A percentile compares a stretch with the other conserved stretches of the same genome.
These are phyloP conservation scores for Euptelea pleiosperma DNA, from an alignment of 164 flowering plant genomes.

Conservation along the genomic window DNA sequence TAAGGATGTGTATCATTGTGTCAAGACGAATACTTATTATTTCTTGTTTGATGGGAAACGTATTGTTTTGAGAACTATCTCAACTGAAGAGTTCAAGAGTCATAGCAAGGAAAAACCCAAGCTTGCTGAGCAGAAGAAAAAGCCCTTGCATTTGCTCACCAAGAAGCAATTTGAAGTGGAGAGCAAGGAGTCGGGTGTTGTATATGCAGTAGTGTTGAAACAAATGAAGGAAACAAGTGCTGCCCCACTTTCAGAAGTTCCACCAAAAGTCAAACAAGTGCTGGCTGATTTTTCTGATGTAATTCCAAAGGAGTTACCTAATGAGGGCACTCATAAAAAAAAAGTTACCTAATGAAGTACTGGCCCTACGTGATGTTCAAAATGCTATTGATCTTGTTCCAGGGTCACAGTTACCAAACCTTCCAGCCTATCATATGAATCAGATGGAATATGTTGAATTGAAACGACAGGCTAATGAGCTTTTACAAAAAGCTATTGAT, in stretches of 20 bases:
- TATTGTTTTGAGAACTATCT: not conserved
- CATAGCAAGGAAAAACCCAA: not conserved
- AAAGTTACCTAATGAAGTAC: conserved; percentile 4
- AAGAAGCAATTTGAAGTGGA: not conserved
- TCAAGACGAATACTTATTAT: not conserved
- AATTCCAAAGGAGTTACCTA: not conserved
- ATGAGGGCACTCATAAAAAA: too few relatives aligned
- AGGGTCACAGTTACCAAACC: not conserved
- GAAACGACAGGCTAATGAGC: not conserved
- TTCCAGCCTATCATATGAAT: conserved; percentile 3
- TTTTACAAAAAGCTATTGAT: not conserved
- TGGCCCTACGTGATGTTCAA: not conserved
- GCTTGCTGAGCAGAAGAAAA: not conserved
- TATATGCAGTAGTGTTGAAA: not conserved
- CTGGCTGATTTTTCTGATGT: conserved; percentile 7
- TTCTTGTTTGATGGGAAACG: too few relatives aligned
- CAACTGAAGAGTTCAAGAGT: not conserved
- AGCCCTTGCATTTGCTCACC: not conserved
- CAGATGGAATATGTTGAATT: not conserved
- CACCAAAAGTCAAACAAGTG: not conserved
- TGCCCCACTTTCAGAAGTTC: not conserved
- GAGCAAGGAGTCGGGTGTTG: not conserved
- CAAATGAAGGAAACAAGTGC: not conserved
- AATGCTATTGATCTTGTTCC: not conserved
- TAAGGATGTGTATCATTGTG: not conserved